Evolutionary conservation across 805 yeast genomes (phyloP).

Genomic region (Danielozyma ontarioensis): DNA sequence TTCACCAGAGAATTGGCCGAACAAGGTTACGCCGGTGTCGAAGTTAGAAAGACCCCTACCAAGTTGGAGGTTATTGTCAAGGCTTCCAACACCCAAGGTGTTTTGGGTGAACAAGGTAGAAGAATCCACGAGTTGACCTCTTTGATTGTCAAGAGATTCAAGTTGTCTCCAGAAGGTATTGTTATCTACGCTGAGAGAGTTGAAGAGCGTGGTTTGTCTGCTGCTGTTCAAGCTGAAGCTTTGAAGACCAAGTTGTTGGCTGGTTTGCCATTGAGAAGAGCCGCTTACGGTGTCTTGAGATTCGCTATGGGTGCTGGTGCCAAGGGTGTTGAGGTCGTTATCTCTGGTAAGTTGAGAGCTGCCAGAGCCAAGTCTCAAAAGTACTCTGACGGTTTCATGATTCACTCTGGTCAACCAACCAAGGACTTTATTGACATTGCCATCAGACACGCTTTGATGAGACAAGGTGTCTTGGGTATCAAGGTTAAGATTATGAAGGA

Average conservation of each 20-base stretch:
- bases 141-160: conserved; percentile 98
- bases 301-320: conserved; percentile 99
- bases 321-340: conserved; percentile 99
- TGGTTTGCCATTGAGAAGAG: conserved; percentile 99
- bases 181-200: conserved; percentile 98
- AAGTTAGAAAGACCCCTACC: conserved; percentile 97
- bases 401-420: conserved; percentile 99
- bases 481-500: conserved; percentile 99
- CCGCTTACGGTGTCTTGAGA: conserved; percentile 99
- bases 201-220: conserved; percentile 98
- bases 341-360: conserved; percentile 99
- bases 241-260: conserved; percentile 94
- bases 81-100: conserved; percentile 98
- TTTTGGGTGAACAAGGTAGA: conserved; percentile 99
- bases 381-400: conserved; percentile 99
- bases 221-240: conserved; percentile 99
- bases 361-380: conserved; percentile 99
- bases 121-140: conserved; percentile 98
- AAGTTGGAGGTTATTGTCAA: conserved; percentile 98
- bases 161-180: conserved; percentile 87
- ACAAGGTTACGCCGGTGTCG: conserved; percentile 99
- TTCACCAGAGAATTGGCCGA: conserved; percentile 99
- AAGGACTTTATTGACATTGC: conserved; percentile 97
- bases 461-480: conserved; percentile 99
- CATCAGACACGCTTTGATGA: conserved; percentile 98